phyloP scores from a whole-genome alignment of 176 grass and related monocot species.

The Zea luxurians region DNA sequence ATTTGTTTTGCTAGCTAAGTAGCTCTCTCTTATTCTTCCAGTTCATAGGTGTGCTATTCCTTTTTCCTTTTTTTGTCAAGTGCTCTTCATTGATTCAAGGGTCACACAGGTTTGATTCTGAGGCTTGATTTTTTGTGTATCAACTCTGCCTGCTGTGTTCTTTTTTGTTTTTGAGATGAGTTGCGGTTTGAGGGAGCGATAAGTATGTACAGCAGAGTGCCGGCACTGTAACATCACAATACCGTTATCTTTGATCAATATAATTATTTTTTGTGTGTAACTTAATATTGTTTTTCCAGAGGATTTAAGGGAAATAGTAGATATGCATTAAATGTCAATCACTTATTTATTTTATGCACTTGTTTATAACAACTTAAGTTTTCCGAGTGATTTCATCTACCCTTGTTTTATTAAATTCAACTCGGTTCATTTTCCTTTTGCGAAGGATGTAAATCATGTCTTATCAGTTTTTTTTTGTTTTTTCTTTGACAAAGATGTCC shows the following conservation, averaged over 20 bases:
- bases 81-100: slow-evolving; percentile 38
- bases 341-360: not conserved
- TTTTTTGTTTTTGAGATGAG: slow-evolving; percentile 40
- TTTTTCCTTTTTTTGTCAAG: slow-evolving; percentile 23
- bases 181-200: slow-evolving; percentile 41
- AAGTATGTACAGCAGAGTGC: slow-evolving; percentile 57
- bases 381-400: not conserved
- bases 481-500: too few species aligned
- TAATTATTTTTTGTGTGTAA: slow-evolving; percentile 36
- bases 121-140: slow-evolving; percentile 54
- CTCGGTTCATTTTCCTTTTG: not conserved
- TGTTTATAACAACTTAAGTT: not conserved
- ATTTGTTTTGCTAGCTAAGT: slow-evolving; percentile 42
- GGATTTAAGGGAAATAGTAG: not conserved
- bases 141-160: slow-evolving; percentile 24
- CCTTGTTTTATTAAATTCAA: not conserved
- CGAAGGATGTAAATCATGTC: not conserved
- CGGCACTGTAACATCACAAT: slow-evolving; percentile 34
- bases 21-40: slow-evolving; percentile 40
- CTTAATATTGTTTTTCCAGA: not conserved
- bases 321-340: not conserved
- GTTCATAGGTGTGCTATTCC: slow-evolving; percentile 43
- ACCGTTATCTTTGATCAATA: slow-evolving; percentile 43
- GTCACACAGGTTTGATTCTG: slow-evolving; percentile 51
- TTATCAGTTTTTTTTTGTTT: too few species aligned